Evolutionary conservation across 1,139 yeast species (phyloP).

Genomic region (Scheffersomyces quercinus): DNA sequence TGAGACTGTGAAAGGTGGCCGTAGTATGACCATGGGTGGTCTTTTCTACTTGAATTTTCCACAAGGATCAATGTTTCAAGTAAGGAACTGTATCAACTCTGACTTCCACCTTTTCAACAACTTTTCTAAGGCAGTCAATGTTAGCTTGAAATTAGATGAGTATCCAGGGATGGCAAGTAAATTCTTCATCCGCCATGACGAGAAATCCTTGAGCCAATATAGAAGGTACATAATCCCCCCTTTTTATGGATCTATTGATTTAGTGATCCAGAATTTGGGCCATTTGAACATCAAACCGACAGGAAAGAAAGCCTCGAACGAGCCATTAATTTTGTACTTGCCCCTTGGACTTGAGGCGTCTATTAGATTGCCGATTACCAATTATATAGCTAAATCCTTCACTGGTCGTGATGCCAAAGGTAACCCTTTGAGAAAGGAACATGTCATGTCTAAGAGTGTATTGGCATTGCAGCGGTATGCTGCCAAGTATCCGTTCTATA

Average conservation of each 20-base stretch:
- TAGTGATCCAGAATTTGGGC: conserved; percentile 71
- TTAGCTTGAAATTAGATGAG: conserved; percentile 14
- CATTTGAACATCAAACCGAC: conserved; percentile 64
- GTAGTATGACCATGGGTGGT: conserved; percentile 60
- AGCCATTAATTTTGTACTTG: conserved; percentile 33
- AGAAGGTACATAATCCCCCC: conserved; percentile 60
- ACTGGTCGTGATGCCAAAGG: conserved; percentile 42
- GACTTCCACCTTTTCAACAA: conserved; percentile 25
- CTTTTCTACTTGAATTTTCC: conserved; percentile 50
- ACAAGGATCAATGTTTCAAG: conserved; percentile 41
- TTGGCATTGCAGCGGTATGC: conserved; percentile 26
- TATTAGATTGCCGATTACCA: conserved; percentile 38
- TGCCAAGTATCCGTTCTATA: conserved; percentile 25
- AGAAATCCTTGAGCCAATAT: conserved; percentile 29
- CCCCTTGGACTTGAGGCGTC: conserved; percentile 32
- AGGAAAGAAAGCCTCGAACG: conserved; percentile 41
- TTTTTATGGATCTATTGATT: conserved; percentile 65
- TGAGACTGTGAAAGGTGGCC: conserved; percentile 43
- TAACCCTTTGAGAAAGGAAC: conserved; percentile 33
- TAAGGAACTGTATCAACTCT: conserved; percentile 39
- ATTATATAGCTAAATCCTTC: conserved; percentile 33
- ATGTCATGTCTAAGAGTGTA: conserved; percentile 27
- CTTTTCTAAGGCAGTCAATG: conserved; percentile 28
- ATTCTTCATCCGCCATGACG: conserved; percentile 29
- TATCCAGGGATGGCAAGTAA: conserved; percentile 24